Base-by-base conservation (phyloP, 306 rosid species). In the Quercus robur region DNA sequence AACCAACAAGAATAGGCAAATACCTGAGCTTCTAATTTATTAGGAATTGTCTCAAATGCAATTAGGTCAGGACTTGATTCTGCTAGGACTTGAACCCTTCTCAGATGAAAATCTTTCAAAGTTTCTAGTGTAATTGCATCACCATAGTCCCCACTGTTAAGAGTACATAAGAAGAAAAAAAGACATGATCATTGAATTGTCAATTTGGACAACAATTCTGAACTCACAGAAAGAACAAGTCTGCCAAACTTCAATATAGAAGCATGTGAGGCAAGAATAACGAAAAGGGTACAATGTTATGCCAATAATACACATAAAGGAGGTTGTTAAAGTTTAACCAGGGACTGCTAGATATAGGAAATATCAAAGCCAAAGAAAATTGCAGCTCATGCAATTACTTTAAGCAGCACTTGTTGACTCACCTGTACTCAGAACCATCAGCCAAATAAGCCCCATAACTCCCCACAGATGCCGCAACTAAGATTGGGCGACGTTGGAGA, bases 371-470 rank as follows among this genome's bases (percentile, higher is more conserved):
- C 63, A 17, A 75, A 70, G 20, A 75, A 70, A 76, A 77, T 31
- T 44, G 71, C 33, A 54, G 15, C 52, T 44, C 13, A 77, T n/a
- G 77, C 75, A 75, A 28, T 52, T 41, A 80, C 75, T 19, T 49
- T 51, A 62, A 14, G 59, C 59, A 81, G 38, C 28, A 28, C 31
- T 18, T 61, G 33, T 70, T 63, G 73, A 70, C 56, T 79, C 76
- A 88, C 92, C 92, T 88, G 82, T 88, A 88, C 87, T 86, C 92
- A 74, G 92, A 88, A 51, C 92, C 92, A 78, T 88, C 88, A 21
- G 90, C 92, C 82, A 86, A 84, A 82, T 84, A 86, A 82, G 92
- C 92, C 41, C 92, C 92, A 80, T 88, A 88, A 79, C 92, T 88
- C 67, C 92, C 92, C 3, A 88, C 83, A 15, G 90, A 86, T 28